phyloP scores from a whole-genome alignment of 2,329 filamentous ascomycete genomes.

The Monilinia fructicola region DNA sequence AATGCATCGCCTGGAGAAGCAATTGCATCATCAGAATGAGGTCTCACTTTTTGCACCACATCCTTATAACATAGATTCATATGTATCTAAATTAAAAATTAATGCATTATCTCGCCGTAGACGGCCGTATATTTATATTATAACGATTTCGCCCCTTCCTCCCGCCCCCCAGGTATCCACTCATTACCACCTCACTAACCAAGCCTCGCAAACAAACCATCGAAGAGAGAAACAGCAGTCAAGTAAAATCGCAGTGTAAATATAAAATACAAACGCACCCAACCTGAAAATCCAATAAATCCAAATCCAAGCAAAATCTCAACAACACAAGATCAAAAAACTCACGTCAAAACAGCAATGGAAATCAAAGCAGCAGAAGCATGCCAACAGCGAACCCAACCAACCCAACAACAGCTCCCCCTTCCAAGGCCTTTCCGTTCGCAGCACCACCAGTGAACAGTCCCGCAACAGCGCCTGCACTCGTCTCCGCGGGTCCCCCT shows the following conservation, averaged over 20 bases:
- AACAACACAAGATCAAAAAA: background rate
- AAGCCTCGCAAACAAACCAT: background rate
- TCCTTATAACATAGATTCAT: background rate
- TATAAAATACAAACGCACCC: constrained; percentile 1
- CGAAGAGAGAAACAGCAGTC: background rate
- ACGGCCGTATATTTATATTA: background rate
- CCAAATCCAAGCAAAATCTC: constrained; percentile 16
- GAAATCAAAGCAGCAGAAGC: constrained; percentile 22
- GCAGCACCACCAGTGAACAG: background rate
- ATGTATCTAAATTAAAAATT: constrained; percentile 15
- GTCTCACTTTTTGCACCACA: background rate
- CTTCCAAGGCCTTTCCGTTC: background rate
- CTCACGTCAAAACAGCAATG: background rate
- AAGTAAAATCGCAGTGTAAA: background rate
- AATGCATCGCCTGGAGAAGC: background rate
- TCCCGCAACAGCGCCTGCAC: constrained; percentile 2
- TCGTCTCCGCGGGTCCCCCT: background rate
- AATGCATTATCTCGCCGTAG: background rate
- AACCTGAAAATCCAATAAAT: background rate
- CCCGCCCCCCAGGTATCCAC: background rate
- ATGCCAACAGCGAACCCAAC: constrained; percentile 20
- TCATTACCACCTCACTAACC: background rate
- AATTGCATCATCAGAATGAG: background rate
- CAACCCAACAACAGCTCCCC: constrained; percentile 12
- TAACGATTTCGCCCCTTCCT: no score